A percentile compares a stretch with the other conserved stretches of the same genome.
Conservation (phyloP, 495 filamentous ascomycete species). For the Lentithecium fluviatile region DNA sequence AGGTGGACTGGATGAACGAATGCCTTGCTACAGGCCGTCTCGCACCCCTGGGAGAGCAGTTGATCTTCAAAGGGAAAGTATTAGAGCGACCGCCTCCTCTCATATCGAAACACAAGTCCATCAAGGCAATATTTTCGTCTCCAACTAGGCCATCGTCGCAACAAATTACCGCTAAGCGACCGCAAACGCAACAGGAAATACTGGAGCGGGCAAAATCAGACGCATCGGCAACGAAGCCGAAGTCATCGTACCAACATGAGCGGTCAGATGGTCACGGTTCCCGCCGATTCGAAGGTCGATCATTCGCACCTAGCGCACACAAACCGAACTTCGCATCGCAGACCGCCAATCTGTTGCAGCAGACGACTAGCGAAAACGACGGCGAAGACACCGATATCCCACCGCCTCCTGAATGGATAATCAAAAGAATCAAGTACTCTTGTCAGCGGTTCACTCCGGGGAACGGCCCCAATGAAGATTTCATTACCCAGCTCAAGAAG, state of each 20-base stretch:
- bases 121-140: constrained; percentile 6
- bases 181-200: constrained; percentile 41
- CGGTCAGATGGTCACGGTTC: constrained; percentile 20
- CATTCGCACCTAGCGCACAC: constrained; percentile 14
- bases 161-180: not conserved
- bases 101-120: not conserved
- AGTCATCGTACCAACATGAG: constrained; percentile 4
- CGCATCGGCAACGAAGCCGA: constrained; percentile 29
- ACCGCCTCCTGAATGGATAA: constrained; percentile 68
- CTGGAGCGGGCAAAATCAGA: constrained; percentile 57
- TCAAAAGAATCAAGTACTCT: constrained; percentile 64
- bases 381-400: constrained; percentile 47
- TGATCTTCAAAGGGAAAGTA: constrained; percentile 62
- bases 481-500: constrained; percentile 72
- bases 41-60: constrained; percentile 60
- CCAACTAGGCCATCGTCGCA: constrained; percentile 14
- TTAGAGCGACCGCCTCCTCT: constrained; percentile 28
- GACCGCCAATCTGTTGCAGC: constrained; percentile 49
- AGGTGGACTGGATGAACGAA: constrained; percentile 70
- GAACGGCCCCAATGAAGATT: constrained; percentile 68
- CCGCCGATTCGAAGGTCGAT: constrained; percentile 25
- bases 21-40: constrained; percentile 55
- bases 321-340: constrained; percentile 14
- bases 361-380: constrained; percentile 71
- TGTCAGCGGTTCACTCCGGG: constrained; percentile 77